Conservation (phyloP, 768 basidiomycete genomes). For the Mycena olivaceomarginata region DNA sequence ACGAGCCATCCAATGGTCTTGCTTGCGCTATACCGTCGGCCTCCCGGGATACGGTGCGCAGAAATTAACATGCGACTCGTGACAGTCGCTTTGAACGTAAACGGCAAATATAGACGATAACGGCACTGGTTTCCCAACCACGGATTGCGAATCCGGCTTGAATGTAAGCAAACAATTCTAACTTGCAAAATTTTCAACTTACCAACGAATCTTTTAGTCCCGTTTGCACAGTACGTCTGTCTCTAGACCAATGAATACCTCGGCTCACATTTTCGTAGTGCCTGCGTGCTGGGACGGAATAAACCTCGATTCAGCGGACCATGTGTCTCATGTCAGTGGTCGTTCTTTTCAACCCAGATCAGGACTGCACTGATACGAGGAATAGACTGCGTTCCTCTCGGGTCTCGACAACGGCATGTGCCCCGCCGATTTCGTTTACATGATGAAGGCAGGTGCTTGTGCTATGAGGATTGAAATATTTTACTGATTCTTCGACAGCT, state of each 20-base stretch:
- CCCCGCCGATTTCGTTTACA: conserved; percentile 59
- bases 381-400: conserved; percentile 17
- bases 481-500: background rate
- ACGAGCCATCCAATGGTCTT: conserved; percentile 62
- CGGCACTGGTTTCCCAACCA: conserved; percentile 63
- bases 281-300: conserved; percentile 62
- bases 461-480: conserved; percentile 34
- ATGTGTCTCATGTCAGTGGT: conserved; percentile 54
- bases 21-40: conserved; percentile 61
- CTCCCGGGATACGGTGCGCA: conserved; percentile 26
- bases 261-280: background rate
- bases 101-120: background rate
- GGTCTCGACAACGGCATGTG: conserved; percentile 52
- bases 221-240: conserved; percentile 52
- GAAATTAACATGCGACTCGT: background rate
- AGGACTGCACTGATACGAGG: too few species aligned
- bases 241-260: conserved; percentile 44
- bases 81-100: too few species aligned
- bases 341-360: background rate
- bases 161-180: conserved; percentile 56
- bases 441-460: conserved; percentile 54
- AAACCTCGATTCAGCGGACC: conserved; percentile 62
- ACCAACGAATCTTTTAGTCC: conserved; percentile 31
- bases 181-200: background rate
- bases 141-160: conserved; percentile 63